Conservation (phyloP, 2,329 filamentous ascomycete species). For the Aureobasidium sp. region DNA sequence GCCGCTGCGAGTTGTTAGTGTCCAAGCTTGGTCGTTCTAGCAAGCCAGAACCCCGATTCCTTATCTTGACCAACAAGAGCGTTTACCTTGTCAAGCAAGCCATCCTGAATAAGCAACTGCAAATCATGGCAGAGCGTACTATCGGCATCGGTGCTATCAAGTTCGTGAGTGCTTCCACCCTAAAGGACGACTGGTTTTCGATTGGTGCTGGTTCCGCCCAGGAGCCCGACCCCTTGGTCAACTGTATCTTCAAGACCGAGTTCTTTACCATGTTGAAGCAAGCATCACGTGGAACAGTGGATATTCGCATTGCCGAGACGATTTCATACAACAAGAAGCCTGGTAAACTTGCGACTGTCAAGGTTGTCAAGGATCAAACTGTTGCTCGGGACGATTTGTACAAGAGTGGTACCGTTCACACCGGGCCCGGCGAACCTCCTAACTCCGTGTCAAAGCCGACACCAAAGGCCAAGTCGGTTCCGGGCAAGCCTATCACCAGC, state of each 20-base stretch:
- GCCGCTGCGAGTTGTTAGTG: slow-evolving; percentile 80
- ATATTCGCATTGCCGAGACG: slow-evolving; percentile 70
- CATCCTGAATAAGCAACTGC: slow-evolving; percentile 71
- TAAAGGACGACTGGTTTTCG: slow-evolving; percentile 95
- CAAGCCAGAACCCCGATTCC: slow-evolving; percentile 78
- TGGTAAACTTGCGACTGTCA: slow-evolving; percentile 80
- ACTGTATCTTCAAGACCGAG: slow-evolving; percentile 93
- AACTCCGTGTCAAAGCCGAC: slow-evolving; percentile 77
- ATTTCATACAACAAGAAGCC: slow-evolving; percentile 99
- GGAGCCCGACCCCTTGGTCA: slow-evolving; percentile 87
- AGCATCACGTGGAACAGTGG: slow-evolving; percentile 71
- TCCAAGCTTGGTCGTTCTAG: slow-evolving; percentile 95
- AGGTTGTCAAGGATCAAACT: slow-evolving; percentile 80
- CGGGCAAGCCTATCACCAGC: slow-evolving; percentile 82
- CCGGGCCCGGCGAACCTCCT: slow-evolving; percentile 72
- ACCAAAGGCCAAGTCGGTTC: slow-evolving; percentile 77
- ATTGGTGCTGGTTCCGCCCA: slow-evolving; percentile 82
- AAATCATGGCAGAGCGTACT: slow-evolving; percentile 73
- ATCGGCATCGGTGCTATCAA: slow-evolving; percentile 84
- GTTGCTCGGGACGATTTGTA: slow-evolving; percentile 70
- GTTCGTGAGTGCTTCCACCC: slow-evolving; percentile 70
- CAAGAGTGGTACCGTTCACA: slow-evolving; percentile 90
- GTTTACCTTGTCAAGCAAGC: slow-evolving; percentile 85
- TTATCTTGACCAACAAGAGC: slow-evolving; percentile 78
- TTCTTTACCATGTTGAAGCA: slow-evolving; percentile 87